phyloP scores from a whole-genome alignment of 306 rosid species.

The Prunus mume region DNA sequence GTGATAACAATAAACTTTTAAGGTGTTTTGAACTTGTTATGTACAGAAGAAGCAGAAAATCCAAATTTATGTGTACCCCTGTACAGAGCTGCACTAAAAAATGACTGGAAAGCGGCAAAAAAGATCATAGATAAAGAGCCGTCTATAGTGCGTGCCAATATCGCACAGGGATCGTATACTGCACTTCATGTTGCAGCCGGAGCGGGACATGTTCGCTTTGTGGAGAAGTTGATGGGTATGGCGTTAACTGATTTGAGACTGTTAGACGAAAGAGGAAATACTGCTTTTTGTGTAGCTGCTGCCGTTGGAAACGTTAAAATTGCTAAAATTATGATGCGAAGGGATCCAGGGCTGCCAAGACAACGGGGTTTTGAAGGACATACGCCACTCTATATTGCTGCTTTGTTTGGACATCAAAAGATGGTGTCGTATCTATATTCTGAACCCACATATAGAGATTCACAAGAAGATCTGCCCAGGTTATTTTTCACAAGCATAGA shows the following conservation, averaged over 20 bases:
- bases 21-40: too few relatives aligned
- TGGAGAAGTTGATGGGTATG: background rate
- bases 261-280: background rate
- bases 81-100: too few relatives aligned
- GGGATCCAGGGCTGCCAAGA: background rate
- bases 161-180: background rate
- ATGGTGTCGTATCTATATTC: slow-evolving; percentile 4
- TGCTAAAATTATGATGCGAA: background rate
- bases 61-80: too few relatives aligned
- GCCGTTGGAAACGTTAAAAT: background rate
- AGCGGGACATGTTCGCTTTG: background rate
- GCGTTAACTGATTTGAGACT: background rate
- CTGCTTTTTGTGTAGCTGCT: background rate
- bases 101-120: too few relatives aligned
- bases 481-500: background rate
- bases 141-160: too few relatives aligned
- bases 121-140: too few relatives aligned
- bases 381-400: background rate
- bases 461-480: background rate
- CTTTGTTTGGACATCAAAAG: background rate
- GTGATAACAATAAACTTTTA: too few relatives aligned
- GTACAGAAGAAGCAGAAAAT: too few relatives aligned
- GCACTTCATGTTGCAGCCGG: background rate
- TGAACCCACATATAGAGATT: too few relatives aligned
- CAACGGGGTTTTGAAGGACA: background rate